A percentile compares a stretch with the other conserved stretches of the same genome.
phyloP scores from a whole-genome alignment of 306 rosid species.

The Trifolium pratense region DNA sequence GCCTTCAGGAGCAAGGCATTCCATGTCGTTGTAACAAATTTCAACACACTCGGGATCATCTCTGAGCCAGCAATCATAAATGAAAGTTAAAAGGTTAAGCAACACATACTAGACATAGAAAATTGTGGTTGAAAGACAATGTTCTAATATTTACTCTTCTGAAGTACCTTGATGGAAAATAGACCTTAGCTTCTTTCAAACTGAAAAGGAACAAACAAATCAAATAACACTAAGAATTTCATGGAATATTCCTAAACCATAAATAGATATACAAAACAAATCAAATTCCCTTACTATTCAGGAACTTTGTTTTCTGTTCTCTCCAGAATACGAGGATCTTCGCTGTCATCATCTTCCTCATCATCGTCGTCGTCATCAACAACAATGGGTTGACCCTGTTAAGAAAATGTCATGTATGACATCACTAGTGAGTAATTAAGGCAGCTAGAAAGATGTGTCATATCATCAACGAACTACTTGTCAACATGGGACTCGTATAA shows the following conservation, averaged over 20 bases:
- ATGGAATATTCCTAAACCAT: constrained; percentile 22
- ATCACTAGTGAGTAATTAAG: neutral
- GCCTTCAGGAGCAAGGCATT: constrained; percentile 81
- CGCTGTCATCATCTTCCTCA: constrained; percentile 62
- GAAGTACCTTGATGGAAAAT: constrained; percentile 87
- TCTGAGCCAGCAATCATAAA: constrained; percentile 61
- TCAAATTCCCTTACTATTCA: constrained; percentile 57
- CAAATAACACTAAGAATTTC: constrained; percentile 40
- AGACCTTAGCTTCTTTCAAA: constrained; percentile 70
- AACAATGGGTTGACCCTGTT: constrained; percentile 71
- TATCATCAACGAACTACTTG: constrained; percentile 32
- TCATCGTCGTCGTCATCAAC: constrained; percentile 59
- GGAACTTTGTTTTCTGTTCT: constrained; percentile 51
- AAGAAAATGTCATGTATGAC: constrained; percentile 35
- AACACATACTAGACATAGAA: constrained; percentile 3
- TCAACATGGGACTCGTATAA: constrained; percentile 23
- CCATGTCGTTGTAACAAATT: constrained; percentile 66
- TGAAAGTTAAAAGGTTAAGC: constrained; percentile 34
- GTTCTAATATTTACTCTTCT: constrained; percentile 24
- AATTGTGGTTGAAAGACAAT: constrained; percentile 30
- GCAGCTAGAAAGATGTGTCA: constrained; percentile 28
- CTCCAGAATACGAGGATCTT: constrained; percentile 53
- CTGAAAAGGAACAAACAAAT: constrained; percentile 55
- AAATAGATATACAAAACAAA: constrained; percentile 23
- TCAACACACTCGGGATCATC: constrained; percentile 85